A percentile compares a stretch with the other conserved stretches of the same genome.
phyloP scores from a whole-genome alignment of 2,329 filamentous ascomycete species.

The Alternaria triticina region DNA sequence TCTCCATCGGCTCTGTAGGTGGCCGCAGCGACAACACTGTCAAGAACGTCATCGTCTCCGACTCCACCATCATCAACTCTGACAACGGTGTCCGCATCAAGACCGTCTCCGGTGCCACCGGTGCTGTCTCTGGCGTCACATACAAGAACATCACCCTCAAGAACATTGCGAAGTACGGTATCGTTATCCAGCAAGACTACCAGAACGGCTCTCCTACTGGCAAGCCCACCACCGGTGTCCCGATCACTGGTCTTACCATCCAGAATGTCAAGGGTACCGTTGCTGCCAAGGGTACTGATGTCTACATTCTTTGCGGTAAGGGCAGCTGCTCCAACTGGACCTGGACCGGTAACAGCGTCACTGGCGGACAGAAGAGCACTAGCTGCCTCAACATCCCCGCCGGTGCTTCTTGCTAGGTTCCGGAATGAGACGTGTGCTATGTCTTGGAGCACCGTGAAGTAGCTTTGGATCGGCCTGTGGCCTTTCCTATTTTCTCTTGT shows the following conservation, averaged over 20 bases:
- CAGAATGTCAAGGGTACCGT: slow-evolving; percentile 51
- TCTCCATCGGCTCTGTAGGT: slow-evolving; percentile 67
- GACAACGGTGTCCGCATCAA: slow-evolving; percentile 66
- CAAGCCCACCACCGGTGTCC: slow-evolving; percentile 55
- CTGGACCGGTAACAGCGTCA: slow-evolving; percentile 55
- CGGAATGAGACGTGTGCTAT: neutral
- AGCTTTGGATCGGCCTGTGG: neutral
- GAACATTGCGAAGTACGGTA: slow-evolving; percentile 57
- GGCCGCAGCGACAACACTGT: slow-evolving; percentile 63
- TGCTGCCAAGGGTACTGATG: slow-evolving; percentile 40
- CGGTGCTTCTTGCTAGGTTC: slow-evolving; percentile 43
- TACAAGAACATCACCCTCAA: slow-evolving; percentile 57
- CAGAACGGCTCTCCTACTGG: slow-evolving; percentile 55
- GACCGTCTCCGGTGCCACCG: slow-evolving; percentile 60
- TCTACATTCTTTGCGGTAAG: slow-evolving; percentile 64
- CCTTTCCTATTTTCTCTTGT: neutral
- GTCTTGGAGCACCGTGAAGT: neutral
- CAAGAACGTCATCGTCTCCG: slow-evolving; percentile 58
- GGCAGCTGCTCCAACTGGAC: slow-evolving; percentile 62
- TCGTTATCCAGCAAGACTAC: slow-evolving; percentile 61
- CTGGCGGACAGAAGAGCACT: slow-evolving; percentile 47
- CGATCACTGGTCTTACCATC: slow-evolving; percentile 54
- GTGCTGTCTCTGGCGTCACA: slow-evolving; percentile 56
- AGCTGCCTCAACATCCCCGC: slow-evolving; percentile 44
- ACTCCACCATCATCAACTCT: slow-evolving; percentile 58